Percentiles rank a stretch among this genome's conserved stretches.
Conservation (phyloP, 192 early-diverging fungal genomes). For the Helicostylum pulchrum region DNA sequence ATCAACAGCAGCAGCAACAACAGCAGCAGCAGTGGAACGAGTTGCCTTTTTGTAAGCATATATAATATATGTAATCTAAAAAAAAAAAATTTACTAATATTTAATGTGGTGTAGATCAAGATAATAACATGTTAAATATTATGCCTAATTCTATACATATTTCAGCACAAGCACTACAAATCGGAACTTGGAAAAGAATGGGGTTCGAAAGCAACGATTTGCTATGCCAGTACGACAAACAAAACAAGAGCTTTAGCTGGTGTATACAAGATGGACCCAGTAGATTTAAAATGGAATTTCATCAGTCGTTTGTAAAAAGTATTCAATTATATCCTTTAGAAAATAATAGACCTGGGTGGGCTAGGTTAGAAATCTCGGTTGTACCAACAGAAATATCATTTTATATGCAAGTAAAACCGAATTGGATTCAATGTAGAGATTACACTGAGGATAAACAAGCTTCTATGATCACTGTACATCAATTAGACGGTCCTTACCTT, state of each 20-base stretch:
- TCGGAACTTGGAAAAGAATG: constrained; percentile 65
- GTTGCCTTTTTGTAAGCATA: background rate
- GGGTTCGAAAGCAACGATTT: constrained; percentile 47
- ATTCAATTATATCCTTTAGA: constrained; percentile 35
- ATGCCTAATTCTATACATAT: constrained; percentile 31
- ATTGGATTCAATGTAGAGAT: constrained; percentile 60
- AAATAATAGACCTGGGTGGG: constrained; percentile 38
- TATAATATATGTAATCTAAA: background rate
- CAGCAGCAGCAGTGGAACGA: background rate
- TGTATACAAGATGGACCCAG: constrained; percentile 55
- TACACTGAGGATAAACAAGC: constrained; percentile 63
- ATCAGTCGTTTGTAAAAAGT: constrained; percentile 52
- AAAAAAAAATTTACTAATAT: no score
- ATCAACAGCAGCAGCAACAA: background rate
- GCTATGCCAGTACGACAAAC: constrained; percentile 50
- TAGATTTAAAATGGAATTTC: constrained; percentile 37
- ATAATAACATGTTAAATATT: background rate
- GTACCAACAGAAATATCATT: constrained; percentile 42
- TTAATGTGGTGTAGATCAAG: background rate
- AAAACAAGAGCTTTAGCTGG: constrained; percentile 50
- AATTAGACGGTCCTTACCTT: constrained; percentile 42
- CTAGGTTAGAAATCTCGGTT: constrained; percentile 24
- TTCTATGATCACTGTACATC: constrained; percentile 41
- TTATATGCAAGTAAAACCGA: constrained; percentile 37
- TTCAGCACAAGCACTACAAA: constrained; percentile 52